A percentile compares a stretch with the other conserved stretches of the same genome.
Evolutionary conservation across 2,329 filamentous ascomycete genomes (phyloP).

Genomic region (Lasiodiplodia sp.): DNA sequence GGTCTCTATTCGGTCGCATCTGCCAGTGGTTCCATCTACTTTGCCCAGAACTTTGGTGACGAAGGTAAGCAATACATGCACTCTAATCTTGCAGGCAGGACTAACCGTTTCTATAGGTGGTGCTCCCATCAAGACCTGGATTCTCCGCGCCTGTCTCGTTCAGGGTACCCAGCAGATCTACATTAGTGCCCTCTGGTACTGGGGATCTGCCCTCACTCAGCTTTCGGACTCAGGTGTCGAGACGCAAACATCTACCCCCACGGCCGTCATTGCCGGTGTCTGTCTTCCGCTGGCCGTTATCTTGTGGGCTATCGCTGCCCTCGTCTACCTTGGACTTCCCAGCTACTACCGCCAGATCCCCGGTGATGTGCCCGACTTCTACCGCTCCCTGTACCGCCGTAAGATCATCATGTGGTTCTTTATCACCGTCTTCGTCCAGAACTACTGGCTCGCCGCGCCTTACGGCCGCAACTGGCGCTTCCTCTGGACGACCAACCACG

Average conservation of each 20-base stretch:
- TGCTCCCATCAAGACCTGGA: slow-evolving; percentile 69
- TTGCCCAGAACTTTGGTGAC: slow-evolving; percentile 71
- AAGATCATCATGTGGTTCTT: slow-evolving; percentile 74
- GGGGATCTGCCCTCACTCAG: slow-evolving; percentile 64
- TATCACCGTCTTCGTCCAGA: slow-evolving; percentile 68
- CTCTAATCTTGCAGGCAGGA: too few relatives aligned
- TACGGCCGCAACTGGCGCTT: slow-evolving; percentile 73
- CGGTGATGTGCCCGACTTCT: slow-evolving; percentile 70
- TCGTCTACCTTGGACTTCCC: slow-evolving; percentile 68
- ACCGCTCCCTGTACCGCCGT: slow-evolving; percentile 65
- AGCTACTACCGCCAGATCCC: slow-evolving; percentile 71
- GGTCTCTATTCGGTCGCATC: slow-evolving; percentile 69
- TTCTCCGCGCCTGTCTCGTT: slow-evolving; percentile 71
- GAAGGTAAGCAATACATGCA: slow-evolving; percentile 51
- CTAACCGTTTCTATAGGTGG: slow-evolving; percentile 43
- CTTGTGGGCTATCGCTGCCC: slow-evolving; percentile 62
- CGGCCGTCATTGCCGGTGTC: slow-evolving; percentile 55
- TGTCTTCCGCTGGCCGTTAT: slow-evolving; percentile 60
- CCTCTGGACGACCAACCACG: slow-evolving; percentile 65
- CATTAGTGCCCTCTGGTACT: slow-evolving; percentile 70
- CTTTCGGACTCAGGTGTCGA: slow-evolving; percentile 55
- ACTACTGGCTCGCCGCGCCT: slow-evolving; percentile 71
- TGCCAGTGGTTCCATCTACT: slow-evolving; percentile 69
- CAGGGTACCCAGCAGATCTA: slow-evolving; percentile 73
- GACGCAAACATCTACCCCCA: slow-evolving; percentile 48